These are phyloP conservation scores for Solanum hybrid DNA, from an alignment of 305 asterid genomes.

Conservation along the genomic window DNA sequence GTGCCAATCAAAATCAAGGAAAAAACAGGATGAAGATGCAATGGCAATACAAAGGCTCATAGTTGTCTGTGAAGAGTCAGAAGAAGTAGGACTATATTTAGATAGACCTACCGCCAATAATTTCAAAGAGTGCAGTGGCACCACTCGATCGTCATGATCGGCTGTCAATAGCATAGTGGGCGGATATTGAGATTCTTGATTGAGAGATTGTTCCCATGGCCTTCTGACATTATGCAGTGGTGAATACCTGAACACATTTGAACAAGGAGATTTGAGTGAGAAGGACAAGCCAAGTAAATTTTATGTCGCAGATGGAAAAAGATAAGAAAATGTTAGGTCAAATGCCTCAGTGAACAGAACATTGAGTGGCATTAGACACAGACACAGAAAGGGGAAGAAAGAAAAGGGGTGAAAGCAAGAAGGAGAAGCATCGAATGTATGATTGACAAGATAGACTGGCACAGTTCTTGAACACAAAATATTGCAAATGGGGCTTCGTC, in stretches of 20 bases:
- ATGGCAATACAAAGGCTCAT: background rate
- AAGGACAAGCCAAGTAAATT: background rate
- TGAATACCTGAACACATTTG: conserved; percentile 50
- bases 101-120: conserved; percentile 44
- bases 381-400: background rate
- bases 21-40: background rate
- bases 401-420: background rate
- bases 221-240: conserved; percentile 88
- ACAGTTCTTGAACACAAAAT: background rate
- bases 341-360: background rate
- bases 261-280: background rate
- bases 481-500: background rate
- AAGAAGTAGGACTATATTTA: background rate
- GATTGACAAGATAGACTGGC: background rate
- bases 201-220: conserved; percentile 68
- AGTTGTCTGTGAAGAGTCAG: background rate
- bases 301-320: background rate
- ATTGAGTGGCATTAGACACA: background rate
- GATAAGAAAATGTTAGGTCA: background rate
- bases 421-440: background rate
- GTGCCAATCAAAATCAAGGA: background rate
- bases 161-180: conserved; percentile 78
- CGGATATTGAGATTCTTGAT: conserved; percentile 56
- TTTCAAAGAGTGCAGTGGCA: conserved; percentile 80
- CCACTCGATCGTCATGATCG: conserved; percentile 86